These are phyloP conservation scores for Syzygium aromaticum DNA, from an alignment of 345 rosid genomes.

Conservation along the genomic window DNA sequence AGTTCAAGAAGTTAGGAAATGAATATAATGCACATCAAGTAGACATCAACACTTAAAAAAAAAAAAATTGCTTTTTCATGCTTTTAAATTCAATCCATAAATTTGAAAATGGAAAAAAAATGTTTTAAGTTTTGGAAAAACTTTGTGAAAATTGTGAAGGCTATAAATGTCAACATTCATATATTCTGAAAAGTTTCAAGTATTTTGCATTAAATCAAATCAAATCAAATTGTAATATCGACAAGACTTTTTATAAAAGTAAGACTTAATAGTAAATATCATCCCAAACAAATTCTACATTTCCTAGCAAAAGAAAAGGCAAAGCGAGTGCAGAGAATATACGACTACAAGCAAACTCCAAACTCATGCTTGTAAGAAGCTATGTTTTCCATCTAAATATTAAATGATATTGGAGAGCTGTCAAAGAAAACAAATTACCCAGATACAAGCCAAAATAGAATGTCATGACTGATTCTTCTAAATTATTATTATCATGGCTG, in stretches of 20 bases:
- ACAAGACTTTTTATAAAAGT: neutral
- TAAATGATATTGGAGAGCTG: neutral
- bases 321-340: neutral
- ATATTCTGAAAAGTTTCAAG: neutral
- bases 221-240: neutral
- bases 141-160: neutral
- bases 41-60: neutral
- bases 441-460: neutral
- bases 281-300: neutral
- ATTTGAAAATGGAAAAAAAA: neutral
- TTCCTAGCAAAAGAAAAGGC: neutral
- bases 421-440: neutral
- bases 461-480: neutral
- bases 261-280: neutral
- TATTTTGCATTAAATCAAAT: neutral
- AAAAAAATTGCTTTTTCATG: neutral
- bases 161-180: neutral
- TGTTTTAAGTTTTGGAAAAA: neutral
- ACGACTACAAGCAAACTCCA: neutral
- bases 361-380: neutral
- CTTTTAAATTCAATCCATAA: neutral
- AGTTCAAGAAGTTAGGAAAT: neutral
- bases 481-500: neutral
- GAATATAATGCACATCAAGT: neutral
- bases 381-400: neutral